These are phyloP conservation scores for Asterochloris sp. DNA, from an alignment of 139 green algal genomes.

Conservation along the genomic window DNA sequence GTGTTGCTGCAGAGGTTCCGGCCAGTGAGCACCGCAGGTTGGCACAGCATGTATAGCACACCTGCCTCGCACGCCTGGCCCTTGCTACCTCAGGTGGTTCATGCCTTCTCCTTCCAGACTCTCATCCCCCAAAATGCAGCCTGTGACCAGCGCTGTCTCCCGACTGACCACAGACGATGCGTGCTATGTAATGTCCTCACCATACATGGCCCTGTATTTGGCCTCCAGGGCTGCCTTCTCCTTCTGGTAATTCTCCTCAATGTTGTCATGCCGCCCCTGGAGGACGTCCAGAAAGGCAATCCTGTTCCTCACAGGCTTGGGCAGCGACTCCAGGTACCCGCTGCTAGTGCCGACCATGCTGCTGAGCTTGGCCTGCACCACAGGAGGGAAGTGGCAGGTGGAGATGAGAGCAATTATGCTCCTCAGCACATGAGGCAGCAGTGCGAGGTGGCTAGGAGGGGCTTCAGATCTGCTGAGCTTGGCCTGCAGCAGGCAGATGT, in stretches of 20 bases:
- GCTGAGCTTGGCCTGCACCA: conserved; percentile 30
- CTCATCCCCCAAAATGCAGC: background rate
- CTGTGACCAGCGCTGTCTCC: background rate
- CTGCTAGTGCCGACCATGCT: conserved; percentile 49
- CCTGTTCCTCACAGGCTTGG: conserved; percentile 30
- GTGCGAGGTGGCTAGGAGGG: no score
- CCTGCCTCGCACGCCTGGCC: no score
- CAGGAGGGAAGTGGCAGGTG: background rate
- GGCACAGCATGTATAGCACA: no score
- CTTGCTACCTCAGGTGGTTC: no score
- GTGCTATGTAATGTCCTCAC: conserved; percentile 4
- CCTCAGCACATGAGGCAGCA: no score
- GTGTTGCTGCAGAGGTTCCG: no score
- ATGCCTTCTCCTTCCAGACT: background rate
- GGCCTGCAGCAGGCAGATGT: no score
- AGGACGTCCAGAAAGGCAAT: conserved; percentile 47
- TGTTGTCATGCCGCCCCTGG: conserved; percentile 58
- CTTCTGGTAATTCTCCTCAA: conserved; percentile 60
- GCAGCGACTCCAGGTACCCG: conserved; percentile 47
- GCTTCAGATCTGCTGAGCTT: no score
- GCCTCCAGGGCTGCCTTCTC: conserved; percentile 53
- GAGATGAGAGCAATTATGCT: no score
- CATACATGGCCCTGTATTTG: conserved; percentile 70
- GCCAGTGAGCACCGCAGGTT: no score
- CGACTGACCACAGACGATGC: background rate